phyloP scores from a whole-genome alignment of 192 early-diverging fungal genomes.

The Haplosporangium gracile region DNA sequence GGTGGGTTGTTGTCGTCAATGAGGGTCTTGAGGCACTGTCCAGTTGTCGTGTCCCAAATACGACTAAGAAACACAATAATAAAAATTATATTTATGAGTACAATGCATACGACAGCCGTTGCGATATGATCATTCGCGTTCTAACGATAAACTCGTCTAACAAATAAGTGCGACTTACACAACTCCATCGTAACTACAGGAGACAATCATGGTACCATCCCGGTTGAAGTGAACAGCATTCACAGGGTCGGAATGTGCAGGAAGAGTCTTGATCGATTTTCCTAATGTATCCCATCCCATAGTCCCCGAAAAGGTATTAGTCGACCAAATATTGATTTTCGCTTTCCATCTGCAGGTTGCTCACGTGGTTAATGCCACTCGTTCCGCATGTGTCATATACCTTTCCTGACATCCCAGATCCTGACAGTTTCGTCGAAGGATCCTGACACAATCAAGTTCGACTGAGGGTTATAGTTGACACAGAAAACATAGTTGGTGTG shows the following conservation, averaged over 20 bases:
- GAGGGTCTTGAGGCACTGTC: slow-evolving; percentile 97
- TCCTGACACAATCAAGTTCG: slow-evolving; percentile 95
- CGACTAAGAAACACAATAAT: slow-evolving; percentile 67
- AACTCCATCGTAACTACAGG: slow-evolving; percentile 93
- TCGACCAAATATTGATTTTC: not conserved
- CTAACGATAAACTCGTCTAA: not conserved
- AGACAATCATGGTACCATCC: slow-evolving; percentile 97
- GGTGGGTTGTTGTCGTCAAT: slow-evolving; percentile 96
- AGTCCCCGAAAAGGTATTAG: not conserved
- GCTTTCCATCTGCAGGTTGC: not conserved
- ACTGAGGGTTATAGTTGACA: slow-evolving; percentile 96
- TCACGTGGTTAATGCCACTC: not conserved
- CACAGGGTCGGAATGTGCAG: slow-evolving; percentile 97
- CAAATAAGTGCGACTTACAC: slow-evolving; percentile 74
- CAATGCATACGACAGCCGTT: not conserved
- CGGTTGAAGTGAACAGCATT: slow-evolving; percentile 96
- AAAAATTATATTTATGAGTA: slow-evolving; percentile 15
- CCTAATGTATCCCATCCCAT: slow-evolving; percentile 52
- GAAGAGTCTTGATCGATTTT: slow-evolving; percentile 90
- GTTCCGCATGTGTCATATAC: slow-evolving; percentile 47
- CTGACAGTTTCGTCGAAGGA: slow-evolving; percentile 98
- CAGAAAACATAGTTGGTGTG: slow-evolving; percentile 99
- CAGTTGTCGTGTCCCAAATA: slow-evolving; percentile 99
- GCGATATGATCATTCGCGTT: not conserved
- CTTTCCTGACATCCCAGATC: slow-evolving; percentile 95